Conservation (phyloP, 2,329 filamentous ascomycete species). For the Colletotrichum noveboracense region DNA sequence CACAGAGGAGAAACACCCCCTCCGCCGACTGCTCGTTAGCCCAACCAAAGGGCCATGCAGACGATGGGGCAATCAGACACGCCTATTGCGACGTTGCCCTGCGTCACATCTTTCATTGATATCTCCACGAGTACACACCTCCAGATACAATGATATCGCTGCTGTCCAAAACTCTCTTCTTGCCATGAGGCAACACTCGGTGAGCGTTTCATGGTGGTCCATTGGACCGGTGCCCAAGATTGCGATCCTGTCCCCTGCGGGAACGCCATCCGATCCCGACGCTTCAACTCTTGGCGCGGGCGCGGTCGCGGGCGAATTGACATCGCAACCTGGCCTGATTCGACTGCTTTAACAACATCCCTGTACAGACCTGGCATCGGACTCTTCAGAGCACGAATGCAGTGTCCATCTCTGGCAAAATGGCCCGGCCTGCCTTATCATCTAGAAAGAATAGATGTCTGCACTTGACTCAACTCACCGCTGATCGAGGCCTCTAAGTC, state of each 20-base stretch:
- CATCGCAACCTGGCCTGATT: not conserved
- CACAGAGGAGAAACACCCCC: not conserved
- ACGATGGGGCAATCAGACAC: constrained; percentile 12
- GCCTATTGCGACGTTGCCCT: not conserved
- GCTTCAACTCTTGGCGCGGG: not conserved
- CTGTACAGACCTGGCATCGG: not conserved
- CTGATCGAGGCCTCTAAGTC: not conserved
- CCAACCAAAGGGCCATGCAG: not conserved
- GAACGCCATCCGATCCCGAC: not conserved
- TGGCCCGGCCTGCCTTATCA: not conserved
- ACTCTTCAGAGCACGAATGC: not conserved
- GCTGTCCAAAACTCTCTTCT: not conserved
- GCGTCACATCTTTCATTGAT: not conserved
- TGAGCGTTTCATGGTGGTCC: not conserved
- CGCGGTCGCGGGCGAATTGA: not conserved
- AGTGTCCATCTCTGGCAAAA: not conserved
- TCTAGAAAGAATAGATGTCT: not conserved
- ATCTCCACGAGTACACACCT: not conserved
- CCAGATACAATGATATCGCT: not conserved
- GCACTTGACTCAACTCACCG: not conserved
- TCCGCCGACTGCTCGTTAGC: not conserved
- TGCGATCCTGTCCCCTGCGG: not conserved
- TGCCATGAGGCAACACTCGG: not conserved
- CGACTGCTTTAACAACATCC: not conserved
- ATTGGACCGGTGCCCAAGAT: not conserved